phyloP scores from a whole-genome alignment of 352 stramenopile genomes.

The Thraustochytrium striatum region DNA sequence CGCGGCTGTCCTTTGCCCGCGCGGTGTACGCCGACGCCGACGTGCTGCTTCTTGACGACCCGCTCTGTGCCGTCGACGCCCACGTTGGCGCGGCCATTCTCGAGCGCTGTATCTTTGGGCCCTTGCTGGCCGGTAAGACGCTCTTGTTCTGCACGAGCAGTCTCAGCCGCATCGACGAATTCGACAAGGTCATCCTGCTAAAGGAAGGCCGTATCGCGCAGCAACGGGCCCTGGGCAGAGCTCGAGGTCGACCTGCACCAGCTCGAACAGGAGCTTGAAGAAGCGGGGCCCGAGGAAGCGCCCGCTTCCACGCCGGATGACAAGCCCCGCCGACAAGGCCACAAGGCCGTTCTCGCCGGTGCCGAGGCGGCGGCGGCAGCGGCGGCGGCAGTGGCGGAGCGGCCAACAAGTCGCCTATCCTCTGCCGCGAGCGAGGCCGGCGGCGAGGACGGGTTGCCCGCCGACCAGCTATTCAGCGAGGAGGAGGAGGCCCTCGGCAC shows the following conservation, averaged over 20 bases:
- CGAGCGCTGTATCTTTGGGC: slow-evolving; percentile 75
- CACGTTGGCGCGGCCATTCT: slow-evolving; percentile 90
- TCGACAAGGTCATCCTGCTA: slow-evolving; percentile 56
- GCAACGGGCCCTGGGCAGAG: slow-evolving; percentile 67
- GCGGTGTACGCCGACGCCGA: slow-evolving; percentile 72
- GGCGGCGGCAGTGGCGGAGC: not conserved
- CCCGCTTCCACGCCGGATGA: not conserved
- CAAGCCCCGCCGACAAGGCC: not conserved
- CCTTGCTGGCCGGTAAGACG: slow-evolving; percentile 52
- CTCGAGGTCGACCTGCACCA: slow-evolving; percentile 59
- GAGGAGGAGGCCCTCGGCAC: slow-evolving; percentile 39
- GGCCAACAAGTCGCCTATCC: not conserved
- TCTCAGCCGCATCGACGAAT: slow-evolving; percentile 54
- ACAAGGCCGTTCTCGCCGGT: not conserved
- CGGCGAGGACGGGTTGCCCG: not conserved
- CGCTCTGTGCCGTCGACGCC: slow-evolving; percentile 89
- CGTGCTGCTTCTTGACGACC: slow-evolving; percentile 83
- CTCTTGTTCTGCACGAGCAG: slow-evolving; percentile 59
- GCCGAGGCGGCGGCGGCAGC: not conserved
- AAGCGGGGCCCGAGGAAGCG: not conserved
- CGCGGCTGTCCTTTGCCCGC: slow-evolving; percentile 69
- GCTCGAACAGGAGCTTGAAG: not conserved
- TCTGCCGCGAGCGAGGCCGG: not conserved
- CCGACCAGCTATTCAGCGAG: slow-evolving; percentile 29
- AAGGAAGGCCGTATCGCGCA: slow-evolving; percentile 61